Evolutionary conservation across 108 stramenopile genomes (phyloP).

Genomic region (Cyclostephanos tholiformis): DNA sequence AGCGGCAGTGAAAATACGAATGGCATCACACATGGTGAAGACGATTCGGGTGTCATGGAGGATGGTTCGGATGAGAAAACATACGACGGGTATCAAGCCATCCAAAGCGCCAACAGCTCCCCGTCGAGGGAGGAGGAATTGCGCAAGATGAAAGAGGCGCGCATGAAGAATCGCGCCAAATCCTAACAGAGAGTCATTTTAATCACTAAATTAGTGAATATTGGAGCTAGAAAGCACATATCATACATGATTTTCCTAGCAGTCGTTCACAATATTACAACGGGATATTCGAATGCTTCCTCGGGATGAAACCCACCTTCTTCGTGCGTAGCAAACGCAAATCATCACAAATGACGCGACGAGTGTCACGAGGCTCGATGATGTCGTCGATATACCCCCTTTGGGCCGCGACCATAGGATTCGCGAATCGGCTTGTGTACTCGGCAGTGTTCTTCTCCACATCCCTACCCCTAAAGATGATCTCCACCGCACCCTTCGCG

Average conservation of each 20-base stretch:
- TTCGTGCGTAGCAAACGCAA: constrained; percentile 88
- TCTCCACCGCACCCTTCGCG: constrained; percentile 99
- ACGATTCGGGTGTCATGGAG: not conserved
- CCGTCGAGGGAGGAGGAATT: constrained; percentile 65
- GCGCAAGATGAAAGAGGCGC: constrained; percentile 64
- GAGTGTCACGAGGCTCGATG: constrained; percentile 93
- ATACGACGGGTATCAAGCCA: constrained; percentile 79
- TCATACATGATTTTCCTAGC: not conserved
- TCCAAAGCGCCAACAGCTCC: constrained; percentile 61
- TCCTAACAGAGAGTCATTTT: not conserved
- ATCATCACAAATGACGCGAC: constrained; percentile 92
- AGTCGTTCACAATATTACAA: constrained; percentile 56
- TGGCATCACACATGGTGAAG: not conserved
- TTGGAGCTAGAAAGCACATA: not conserved
- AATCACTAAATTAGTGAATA: no score
- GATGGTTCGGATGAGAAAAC: constrained; percentile 60
- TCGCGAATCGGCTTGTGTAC: constrained; percentile 92
- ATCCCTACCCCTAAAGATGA: constrained; percentile 96
- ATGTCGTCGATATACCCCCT: constrained; percentile 96
- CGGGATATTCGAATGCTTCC: constrained; percentile 98
- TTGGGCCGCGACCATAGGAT: constrained; percentile 96
- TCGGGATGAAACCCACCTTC: constrained; percentile 71
- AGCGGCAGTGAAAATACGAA: not conserved
- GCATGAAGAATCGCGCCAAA: constrained; percentile 60
- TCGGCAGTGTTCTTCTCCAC: constrained; percentile 92